These are phyloP conservation scores for Polytrichum formosum DNA, from an alignment of 225 moss, liverwort and hornwort species.

Conservation along the genomic window DNA sequence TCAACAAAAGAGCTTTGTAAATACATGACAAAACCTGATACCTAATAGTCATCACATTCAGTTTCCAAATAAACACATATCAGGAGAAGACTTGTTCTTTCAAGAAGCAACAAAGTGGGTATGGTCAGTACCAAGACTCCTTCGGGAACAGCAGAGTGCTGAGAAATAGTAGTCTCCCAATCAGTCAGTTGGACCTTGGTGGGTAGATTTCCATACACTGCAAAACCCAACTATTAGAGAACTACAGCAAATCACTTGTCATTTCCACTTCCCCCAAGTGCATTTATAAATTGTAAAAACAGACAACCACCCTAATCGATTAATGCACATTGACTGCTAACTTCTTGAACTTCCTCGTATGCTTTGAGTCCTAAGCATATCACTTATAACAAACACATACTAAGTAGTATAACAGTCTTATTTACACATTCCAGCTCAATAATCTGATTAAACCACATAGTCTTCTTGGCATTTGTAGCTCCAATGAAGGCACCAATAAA, in stretches of 20 bases:
- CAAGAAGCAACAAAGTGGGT: no score
- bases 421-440: no score
- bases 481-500: neutral
- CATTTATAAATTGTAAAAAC: neutral
- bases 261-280: no score
- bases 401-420: no score
- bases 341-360: no score
- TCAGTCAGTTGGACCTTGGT: slow-evolving; percentile 50
- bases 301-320: neutral
- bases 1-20: no score
- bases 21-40: neutral
- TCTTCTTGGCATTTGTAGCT: no score
- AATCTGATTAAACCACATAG: no score
- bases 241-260: neutral
- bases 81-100: no score
- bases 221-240: slow-evolving; percentile 4
- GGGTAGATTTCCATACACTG: slow-evolving; percentile 81
- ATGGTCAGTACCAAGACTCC: slow-evolving; percentile 62
- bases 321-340: neutral
- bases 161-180: slow-evolving; percentile 58
- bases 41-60: neutral
- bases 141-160: slow-evolving; percentile 75
- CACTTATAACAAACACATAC: no score
- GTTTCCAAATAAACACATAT: no score
- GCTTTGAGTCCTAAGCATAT: no score